These are phyloP conservation scores for Lactifluus rugatus DNA, from an alignment of 768 basidiomycete genomes.

Conservation along the genomic window DNA sequence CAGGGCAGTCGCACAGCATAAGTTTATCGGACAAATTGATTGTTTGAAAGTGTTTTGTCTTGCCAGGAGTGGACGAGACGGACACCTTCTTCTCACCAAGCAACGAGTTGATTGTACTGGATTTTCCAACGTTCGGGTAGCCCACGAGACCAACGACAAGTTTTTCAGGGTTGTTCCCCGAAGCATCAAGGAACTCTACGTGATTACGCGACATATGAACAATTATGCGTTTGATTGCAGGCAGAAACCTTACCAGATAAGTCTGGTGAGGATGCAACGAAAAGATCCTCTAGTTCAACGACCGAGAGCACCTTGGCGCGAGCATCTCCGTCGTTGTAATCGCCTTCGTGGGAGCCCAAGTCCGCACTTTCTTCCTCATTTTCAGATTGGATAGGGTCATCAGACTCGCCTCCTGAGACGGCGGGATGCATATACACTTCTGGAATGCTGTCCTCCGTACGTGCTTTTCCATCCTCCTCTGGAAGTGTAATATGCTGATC, in stretches of 20 bases:
- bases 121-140: constrained; percentile 98
- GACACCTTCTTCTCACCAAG: constrained; percentile 96
- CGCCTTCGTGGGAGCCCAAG: constrained; percentile 44
- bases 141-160: constrained; percentile 87
- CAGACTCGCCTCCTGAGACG: constrained; percentile 20
- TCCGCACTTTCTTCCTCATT: constrained; percentile 31
- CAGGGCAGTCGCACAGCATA: constrained; percentile 92
- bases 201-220: constrained; percentile 3
- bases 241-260: constrained; percentile 41
- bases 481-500: neutral
- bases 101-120: constrained; percentile 93
- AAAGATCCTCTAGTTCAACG: constrained; percentile 78
- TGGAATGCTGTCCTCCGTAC: constrained; percentile 20
- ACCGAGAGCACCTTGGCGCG: constrained; percentile 76
- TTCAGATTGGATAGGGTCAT: constrained; percentile 17
- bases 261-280: constrained; percentile 60
- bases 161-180: constrained; percentile 49
- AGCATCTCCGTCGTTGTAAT: constrained; percentile 43
- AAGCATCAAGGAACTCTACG: constrained; percentile 50
- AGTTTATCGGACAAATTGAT: constrained; percentile 86
- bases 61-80: constrained; percentile 94
- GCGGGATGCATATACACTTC: constrained; percentile 27
- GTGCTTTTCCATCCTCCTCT: constrained; percentile 25
- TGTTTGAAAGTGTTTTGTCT: constrained; percentile 99
- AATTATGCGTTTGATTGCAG: neutral